Evolutionary conservation across 768 basidiomycete genomes (phyloP).

Genomic region (Fibroporia radiculosa): DNA sequence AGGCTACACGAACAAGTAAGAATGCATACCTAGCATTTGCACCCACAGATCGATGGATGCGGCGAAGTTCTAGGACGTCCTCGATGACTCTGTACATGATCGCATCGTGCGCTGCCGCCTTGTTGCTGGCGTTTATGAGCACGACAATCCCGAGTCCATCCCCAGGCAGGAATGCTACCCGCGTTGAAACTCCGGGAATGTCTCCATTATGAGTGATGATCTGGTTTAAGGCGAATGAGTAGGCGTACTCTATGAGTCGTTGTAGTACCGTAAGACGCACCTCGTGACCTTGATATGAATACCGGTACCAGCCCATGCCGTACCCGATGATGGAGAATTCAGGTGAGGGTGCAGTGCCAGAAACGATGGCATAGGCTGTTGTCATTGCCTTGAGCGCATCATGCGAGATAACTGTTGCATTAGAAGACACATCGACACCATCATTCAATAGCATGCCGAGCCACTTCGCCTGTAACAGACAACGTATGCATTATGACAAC

Average conservation of each 20-base stretch:
- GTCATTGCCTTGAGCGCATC: slow-evolving; percentile 26
- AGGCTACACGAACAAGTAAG: neutral
- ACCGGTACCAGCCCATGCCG: slow-evolving; percentile 35
- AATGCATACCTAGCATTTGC: neutral
- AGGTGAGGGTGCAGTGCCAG: slow-evolving; percentile 2
- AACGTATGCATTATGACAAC: neutral
- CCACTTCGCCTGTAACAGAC: slow-evolving; percentile 32
- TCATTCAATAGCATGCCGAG: slow-evolving; percentile 26
- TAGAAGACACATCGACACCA: slow-evolving; percentile 26
- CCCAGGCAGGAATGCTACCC: slow-evolving; percentile 27
- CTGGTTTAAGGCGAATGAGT: slow-evolving; percentile 18
- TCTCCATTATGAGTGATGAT: slow-evolving; percentile 27
- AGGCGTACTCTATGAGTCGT: neutral
- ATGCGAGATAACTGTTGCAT: slow-evolving; percentile 28
- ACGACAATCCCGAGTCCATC: slow-evolving; percentile 29
- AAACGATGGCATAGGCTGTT: slow-evolving; percentile 22
- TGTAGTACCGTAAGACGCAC: slow-evolving; percentile 16
- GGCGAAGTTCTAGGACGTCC: slow-evolving; percentile 1
- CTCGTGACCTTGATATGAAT: slow-evolving; percentile 31
- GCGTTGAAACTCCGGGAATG: slow-evolving; percentile 28
- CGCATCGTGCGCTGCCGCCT: neutral
- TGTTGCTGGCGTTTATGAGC: slow-evolving; percentile 17
- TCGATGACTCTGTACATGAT: slow-evolving; percentile 7
- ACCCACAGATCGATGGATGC: neutral
- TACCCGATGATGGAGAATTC: slow-evolving; percentile 28